Conservation (phyloP, 257 asterid species). For the Nicotiana undulata region DNA sequence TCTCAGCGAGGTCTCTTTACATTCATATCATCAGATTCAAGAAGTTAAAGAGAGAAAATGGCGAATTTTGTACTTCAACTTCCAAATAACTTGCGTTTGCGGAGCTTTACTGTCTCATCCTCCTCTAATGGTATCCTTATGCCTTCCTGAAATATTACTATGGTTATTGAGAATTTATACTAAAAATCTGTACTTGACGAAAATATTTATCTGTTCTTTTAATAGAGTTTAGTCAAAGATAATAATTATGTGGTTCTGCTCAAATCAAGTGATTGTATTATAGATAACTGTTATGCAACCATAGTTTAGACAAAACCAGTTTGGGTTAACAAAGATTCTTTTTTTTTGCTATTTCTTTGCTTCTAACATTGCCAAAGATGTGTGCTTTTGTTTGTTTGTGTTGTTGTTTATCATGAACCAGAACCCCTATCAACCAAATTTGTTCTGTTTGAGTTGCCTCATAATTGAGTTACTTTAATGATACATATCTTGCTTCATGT, state of each 20-base stretch:
- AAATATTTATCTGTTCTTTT: not conserved
- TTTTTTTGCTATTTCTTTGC: too few relatives aligned
- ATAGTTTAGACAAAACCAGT: not conserved
- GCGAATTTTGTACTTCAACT: slow-evolving; percentile 40
- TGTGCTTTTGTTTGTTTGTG: not conserved
- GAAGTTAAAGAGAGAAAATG: slow-evolving; percentile 23
- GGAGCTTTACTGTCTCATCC: slow-evolving; percentile 40
- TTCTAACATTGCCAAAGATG: not conserved
- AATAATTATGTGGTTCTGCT: not conserved
- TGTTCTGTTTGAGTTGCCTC: not conserved
- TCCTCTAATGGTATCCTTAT: slow-evolving; percentile 48
- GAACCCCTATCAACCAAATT: not conserved
- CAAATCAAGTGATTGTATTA: not conserved
- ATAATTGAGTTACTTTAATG: not conserved
- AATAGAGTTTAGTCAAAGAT: not conserved
- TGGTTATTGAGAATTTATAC: not conserved
- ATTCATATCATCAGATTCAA: not conserved
- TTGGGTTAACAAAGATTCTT: not conserved
- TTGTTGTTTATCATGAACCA: too few relatives aligned
- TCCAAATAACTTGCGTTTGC: slow-evolving; percentile 37
- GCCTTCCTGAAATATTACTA: not conserved
- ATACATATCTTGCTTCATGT: not conserved
- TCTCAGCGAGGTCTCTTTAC: not conserved
- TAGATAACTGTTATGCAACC: not conserved
- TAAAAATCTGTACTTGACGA: not conserved